A percentile compares a stretch with the other conserved stretches of the same genome.
Evolutionary conservation across 257 asterid genomes (phyloP).

Genomic region (Nicotiana sylvestris): DNA sequence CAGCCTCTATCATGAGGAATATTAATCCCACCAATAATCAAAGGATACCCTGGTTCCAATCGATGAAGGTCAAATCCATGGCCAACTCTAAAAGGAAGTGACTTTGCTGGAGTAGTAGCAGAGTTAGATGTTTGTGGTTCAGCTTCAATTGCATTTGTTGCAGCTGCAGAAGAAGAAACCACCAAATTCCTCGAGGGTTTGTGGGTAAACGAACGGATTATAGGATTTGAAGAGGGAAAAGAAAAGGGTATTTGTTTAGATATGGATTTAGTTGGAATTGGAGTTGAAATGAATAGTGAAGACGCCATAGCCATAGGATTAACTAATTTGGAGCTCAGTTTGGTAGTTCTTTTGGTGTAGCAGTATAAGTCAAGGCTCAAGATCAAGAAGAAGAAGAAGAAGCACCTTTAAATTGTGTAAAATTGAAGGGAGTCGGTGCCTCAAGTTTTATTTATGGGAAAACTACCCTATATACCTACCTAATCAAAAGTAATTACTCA

Average conservation of each 20-base stretch:
- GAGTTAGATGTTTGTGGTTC: constrained; percentile 23
- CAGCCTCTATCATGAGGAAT: constrained; percentile 87
- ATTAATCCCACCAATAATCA: constrained; percentile 73
- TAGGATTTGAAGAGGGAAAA: neutral
- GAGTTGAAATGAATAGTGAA: constrained; percentile 17
- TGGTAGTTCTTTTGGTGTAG: neutral
- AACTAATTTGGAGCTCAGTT: neutral
- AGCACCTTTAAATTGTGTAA: neutral
- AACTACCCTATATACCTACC: too few relatives aligned
- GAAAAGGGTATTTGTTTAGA: neutral
- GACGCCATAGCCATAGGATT: constrained; percentile 29
- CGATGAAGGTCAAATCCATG: constrained; percentile 95
- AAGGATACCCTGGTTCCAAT: constrained; percentile 83
- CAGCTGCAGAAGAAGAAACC: constrained; percentile 22
- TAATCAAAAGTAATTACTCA: too few relatives aligned
- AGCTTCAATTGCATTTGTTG: constrained; percentile 41
- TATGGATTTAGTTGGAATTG: constrained; percentile 1
- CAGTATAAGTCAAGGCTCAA: neutral
- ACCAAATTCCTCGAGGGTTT: constrained; percentile 11
- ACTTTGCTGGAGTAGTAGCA: constrained; percentile 34
- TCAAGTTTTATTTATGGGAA: too few relatives aligned
- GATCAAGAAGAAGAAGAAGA: neutral
- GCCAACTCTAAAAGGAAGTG: constrained; percentile 80
- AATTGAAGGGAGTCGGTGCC: neutral
- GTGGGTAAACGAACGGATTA: neutral